Evolutionary conservation across 768 basidiomycete species (phyloP), one percentile per base, ranked within the genome.

Genomic region (Pleurotus tuber-regium): DNA sequence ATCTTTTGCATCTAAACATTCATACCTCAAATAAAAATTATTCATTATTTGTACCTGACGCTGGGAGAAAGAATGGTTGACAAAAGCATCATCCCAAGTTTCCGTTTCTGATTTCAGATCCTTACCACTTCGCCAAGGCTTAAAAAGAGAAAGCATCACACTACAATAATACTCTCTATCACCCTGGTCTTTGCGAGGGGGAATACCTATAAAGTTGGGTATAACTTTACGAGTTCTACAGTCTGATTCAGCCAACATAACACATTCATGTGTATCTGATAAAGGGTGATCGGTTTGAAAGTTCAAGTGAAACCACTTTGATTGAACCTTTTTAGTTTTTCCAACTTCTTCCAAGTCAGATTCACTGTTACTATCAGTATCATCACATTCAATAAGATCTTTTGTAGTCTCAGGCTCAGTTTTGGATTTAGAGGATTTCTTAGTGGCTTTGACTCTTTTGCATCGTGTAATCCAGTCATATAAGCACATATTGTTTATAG

Each of bases 91-190:
- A 54, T 64, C 55, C 63, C 64, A 66, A 31, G 54, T 52, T 19
- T 58, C 24, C 28, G 38, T 24, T 6, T 4, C 14, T 1, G 14
- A 7, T 49, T 67, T 66, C 14, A 71, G 51, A 30, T 70, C 64
- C 1, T 35, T 5, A 0, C 66, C 64, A 12, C 53, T 54, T 24
- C 66, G 51, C 66, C 68, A 68, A 2, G 69, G 68, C 28, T 64
- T 60, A 46, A 70, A 71, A 1, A 71, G 28, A 1, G 65, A 62
- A 1, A 70, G 42, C 66, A 73, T 69, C 1, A 65, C 58, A 21
- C 35, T 39, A 51, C 64, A 66, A 50, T 70, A 71, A n/a, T 60
- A 62, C 33, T 69, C 69, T 16, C 62, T 18, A 51, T 70, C 64
- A 8, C 66, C 68, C 33, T 57, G 48, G 53, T 70, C 69, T 40